phyloP scores from a whole-genome alignment of 129 eudicot genomes.

The Apium graveolens region DNA sequence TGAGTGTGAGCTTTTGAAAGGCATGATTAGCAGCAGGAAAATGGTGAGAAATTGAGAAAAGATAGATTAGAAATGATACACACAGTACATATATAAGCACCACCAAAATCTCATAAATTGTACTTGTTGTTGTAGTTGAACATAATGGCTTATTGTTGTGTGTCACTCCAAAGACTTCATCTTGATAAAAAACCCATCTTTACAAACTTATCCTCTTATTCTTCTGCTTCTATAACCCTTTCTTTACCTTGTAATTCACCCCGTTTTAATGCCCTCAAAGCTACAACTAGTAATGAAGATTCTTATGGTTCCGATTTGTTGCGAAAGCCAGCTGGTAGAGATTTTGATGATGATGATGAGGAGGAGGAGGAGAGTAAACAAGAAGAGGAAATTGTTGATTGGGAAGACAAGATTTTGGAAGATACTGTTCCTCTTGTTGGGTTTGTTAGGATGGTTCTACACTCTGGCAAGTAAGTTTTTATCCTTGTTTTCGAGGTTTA shows the following conservation, averaged over 20 bases:
- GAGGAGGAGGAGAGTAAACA: conserved; percentile 30
- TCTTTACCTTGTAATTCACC: background rate
- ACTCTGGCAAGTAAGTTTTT: conserved; percentile 67
- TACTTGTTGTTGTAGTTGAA: background rate
- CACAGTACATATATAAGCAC: background rate
- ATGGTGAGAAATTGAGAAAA: background rate
- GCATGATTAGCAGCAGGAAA: background rate
- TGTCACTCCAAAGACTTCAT: background rate
- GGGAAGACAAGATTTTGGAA: conserved; percentile 89
- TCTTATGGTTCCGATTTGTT: conserved; percentile 31
- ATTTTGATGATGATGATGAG: no score
- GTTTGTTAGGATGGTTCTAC: conserved; percentile 92
- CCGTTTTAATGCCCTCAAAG: background rate
- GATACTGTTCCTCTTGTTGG: conserved; percentile 94
- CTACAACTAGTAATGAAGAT: background rate
- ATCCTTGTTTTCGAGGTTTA: background rate
- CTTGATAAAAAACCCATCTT: background rate
- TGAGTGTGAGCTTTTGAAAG: background rate
- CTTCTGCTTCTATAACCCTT: background rate
- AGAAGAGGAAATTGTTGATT: conserved; percentile 64
- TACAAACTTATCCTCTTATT: background rate
- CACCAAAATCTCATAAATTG: background rate
- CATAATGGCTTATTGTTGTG: background rate
- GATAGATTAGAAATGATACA: background rate
- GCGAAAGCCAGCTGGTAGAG: conserved; percentile 43